These are phyloP conservation scores for Arthrobotrys pseudoclavata DNA, from an alignment of 2,329 filamentous ascomycete genomes.

Conservation along the genomic window DNA sequence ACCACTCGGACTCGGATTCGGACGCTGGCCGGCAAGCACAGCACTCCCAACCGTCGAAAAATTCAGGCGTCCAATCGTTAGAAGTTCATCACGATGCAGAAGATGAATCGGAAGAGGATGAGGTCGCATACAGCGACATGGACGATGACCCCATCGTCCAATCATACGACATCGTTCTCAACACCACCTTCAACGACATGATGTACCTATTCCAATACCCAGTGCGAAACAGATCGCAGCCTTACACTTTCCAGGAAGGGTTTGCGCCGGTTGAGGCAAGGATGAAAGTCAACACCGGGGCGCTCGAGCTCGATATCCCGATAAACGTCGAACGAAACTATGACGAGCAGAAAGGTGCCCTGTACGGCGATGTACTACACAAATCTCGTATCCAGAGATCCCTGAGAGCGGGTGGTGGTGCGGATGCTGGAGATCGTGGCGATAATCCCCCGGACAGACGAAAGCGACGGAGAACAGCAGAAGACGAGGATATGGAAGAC, in stretches of 20 bases:
- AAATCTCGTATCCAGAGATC: conserved; percentile 68
- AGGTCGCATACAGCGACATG: conserved; percentile 38
- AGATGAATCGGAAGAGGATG: conserved; percentile 49
- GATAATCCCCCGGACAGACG: conserved; percentile 61
- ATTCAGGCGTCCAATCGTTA: not conserved
- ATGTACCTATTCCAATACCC: conserved; percentile 91
- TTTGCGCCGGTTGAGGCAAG: conserved; percentile 79
- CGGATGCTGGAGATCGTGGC: conserved; percentile 64
- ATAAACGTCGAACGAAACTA: conserved; percentile 80
- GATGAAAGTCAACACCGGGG: conserved; percentile 83
- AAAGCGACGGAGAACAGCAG: conserved; percentile 66
- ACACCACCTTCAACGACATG: conserved; percentile 77
- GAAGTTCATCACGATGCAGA: conserved; percentile 8
- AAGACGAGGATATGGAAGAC: conserved; percentile 68
- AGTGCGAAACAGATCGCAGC: conserved; percentile 77
- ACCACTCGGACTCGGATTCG: conserved; percentile 49
- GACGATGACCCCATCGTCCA: conserved; percentile 78
- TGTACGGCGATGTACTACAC: conserved; percentile 82
- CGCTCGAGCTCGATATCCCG: conserved; percentile 93
- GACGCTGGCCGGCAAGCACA: conserved; percentile 6
- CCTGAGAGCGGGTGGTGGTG: conserved; percentile 63
- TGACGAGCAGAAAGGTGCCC: conserved; percentile 83
- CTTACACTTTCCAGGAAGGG: conserved; percentile 72
- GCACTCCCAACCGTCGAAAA: not conserved
- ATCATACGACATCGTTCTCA: conserved; percentile 88